Base-by-base conservation (phyloP, 495 filamentous ascomycete species). In the Acidiella bohemica region DNA sequence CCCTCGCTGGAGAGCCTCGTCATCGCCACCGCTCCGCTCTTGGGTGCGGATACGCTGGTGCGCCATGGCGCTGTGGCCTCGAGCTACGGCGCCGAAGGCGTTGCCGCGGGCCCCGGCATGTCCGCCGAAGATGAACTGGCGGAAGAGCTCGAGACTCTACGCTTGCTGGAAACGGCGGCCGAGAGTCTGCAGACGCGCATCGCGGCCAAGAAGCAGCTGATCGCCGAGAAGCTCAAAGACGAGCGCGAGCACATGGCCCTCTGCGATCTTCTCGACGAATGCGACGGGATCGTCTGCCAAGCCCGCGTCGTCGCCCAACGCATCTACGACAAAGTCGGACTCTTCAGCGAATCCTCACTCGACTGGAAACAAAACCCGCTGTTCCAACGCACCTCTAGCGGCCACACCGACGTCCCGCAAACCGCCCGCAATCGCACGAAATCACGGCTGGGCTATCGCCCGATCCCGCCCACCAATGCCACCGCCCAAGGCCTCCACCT, bases 261-360 rank as follows among this genome's bases (percentile, higher is more conserved):
- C 7, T 46, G 44, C 24, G 35, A 56, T 28, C 47, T 59, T 19
- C 30, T 63, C 13, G 33, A 57, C 26, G 46, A 58, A 24, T 65
- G 61, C 41, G 57, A 63, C 40, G 59, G 47, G 24, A 18, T 65
- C 23, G 23, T 43, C 10, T 65, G 60, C 36, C 46, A 41, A 13
- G 42, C 47, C 38, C 28, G 32, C n/a, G 47, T 37, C 13, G n/a
- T 50, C 8, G 41, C 41, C 11, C 47, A 50, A 24, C 41, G 42
- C 12, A 32, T 50, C 1, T 50, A 42, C 28, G 41, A 46, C 32
- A 50, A 50, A 31, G 30, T 50, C 17, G 20, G 34, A 12, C 22
- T 33, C 5, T 8, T 25, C 4, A 38, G n/a, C n/a, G n/a, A n/a
- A n/a, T n/a, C n/a, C n/a, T n/a, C n/a, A n/a, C n/a, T n/a, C n/a